Evolutionary conservation across 345 rosid genomes (phyloP).

Genomic region (Streptanthus diversifolius): DNA sequence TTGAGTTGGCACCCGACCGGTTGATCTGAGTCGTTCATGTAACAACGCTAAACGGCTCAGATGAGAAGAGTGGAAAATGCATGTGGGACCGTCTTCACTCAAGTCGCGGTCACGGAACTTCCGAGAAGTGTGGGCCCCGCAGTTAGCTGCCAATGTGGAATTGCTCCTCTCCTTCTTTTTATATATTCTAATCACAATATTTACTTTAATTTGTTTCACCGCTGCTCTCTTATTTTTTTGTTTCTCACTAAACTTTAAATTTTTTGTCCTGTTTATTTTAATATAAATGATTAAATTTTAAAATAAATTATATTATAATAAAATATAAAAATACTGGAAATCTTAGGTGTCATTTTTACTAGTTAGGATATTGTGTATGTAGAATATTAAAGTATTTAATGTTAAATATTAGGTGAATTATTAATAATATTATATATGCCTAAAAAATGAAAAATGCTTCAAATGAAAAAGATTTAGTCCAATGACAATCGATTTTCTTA

Average conservation of each 20-base stretch:
- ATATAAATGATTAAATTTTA: neutral
- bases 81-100: conserved; percentile 33
- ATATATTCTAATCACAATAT: conserved; percentile 28
- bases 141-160: conserved; percentile 53
- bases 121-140: conserved; percentile 63
- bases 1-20: conserved; percentile 63
- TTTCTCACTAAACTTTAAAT: too few species aligned
- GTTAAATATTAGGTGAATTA: neutral
- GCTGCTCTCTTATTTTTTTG: neutral
- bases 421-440: neutral
- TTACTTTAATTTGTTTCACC: conserved; percentile 4
- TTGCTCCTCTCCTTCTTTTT: conserved; percentile 26
- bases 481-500: neutral
- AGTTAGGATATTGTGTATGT: too few species aligned
- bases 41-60: conserved; percentile 26
- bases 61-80: conserved; percentile 28
- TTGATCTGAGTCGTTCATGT: conserved; percentile 33
- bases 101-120: conserved; percentile 75
- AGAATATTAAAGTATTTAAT: neutral
- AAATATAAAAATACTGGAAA: neutral
- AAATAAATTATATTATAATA: neutral
- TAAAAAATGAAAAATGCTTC: neutral
- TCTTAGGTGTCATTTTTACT: too few species aligned
- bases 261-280: neutral
- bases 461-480: neutral